These are phyloP conservation scores for Metschnikowia borealis DNA, from an alignment of 805 yeast genomes.

Conservation along the genomic window DNA sequence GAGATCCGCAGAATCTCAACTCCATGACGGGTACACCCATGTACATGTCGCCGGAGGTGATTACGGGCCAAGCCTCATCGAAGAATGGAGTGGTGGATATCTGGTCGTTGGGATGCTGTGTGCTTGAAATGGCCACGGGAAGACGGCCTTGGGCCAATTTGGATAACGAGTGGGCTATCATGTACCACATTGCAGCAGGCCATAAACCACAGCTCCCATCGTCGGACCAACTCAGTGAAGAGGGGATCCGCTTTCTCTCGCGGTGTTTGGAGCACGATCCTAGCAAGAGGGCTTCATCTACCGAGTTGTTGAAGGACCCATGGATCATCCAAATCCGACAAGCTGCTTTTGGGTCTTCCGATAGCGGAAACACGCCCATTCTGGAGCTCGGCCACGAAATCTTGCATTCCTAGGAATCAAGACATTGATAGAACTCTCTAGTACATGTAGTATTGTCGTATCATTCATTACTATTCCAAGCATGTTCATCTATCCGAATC, in stretches of 20 bases:
- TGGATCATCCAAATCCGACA: conserved; percentile 77
- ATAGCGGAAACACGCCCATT: conserved; percentile 33
- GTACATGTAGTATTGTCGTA: background rate
- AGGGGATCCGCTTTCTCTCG: conserved; percentile 67
- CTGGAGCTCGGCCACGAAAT: conserved; percentile 22
- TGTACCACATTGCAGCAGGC: conserved; percentile 97
- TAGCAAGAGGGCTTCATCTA: conserved; percentile 72
- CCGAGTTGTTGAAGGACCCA: conserved; percentile 80
- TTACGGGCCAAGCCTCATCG: conserved; percentile 67
- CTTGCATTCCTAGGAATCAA: background rate
- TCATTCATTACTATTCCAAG: background rate
- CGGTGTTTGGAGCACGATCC: conserved; percentile 84
- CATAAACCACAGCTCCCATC: conserved; percentile 84
- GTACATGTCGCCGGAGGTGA: conserved; percentile 98
- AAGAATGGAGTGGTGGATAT: conserved; percentile 72
- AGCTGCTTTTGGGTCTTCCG: conserved; percentile 54
- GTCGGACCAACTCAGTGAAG: conserved; percentile 68
- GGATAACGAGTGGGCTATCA: conserved; percentile 97
- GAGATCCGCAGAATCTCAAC: conserved; percentile 28
- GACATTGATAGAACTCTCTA: background rate
- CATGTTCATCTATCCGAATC: no score
- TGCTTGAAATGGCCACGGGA: conserved; percentile 95
- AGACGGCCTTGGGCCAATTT: conserved; percentile 93
- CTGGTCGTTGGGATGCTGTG: conserved; percentile 97
- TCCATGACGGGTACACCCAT: conserved; percentile 91